A percentile compares a stretch with the other conserved stretches of the same genome.
These are phyloP conservation scores for Penicillium sp. DNA, from an alignment of 2,329 filamentous ascomycete genomes.

Conservation along the genomic window DNA sequence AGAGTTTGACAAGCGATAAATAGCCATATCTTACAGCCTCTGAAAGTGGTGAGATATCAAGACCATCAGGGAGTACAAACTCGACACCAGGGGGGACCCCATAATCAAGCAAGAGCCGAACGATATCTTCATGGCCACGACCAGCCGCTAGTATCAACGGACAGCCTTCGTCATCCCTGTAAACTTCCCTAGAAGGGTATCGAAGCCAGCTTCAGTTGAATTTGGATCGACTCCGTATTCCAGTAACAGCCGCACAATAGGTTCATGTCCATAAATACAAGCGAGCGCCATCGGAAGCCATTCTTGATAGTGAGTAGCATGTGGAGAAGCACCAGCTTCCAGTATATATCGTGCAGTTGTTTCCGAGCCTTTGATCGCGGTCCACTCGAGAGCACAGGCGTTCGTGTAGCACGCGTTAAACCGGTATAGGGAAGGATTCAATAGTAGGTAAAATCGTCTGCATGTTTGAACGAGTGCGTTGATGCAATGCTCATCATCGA, in stretches of 20 bases:
- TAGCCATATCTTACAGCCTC: not conserved
- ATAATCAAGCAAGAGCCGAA: not conserved
- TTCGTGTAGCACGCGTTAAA: not conserved
- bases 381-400: not conserved
- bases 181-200: not conserved
- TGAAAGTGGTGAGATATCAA: not conserved
- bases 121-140: not conserved
- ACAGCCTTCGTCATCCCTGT: not conserved
- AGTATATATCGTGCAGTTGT: not conserved
- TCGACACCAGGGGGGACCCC: not conserved
- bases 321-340: not conserved
- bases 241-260: not conserved
- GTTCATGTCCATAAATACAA: not conserved
- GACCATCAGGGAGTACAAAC: not conserved
- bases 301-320: not conserved
- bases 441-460: not conserved
- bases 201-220: not conserved
- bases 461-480: not conserved
- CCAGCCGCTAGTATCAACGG: not conserved
- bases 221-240: not conserved
- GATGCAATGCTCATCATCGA: not conserved
- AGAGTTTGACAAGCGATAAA: not conserved
- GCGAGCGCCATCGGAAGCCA: not conserved
- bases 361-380: not conserved
- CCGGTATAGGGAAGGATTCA: not conserved